Evolutionary conservation across 1,284 basidiomycete species (phyloP), one percentile per base, ranked within the genome.

Genomic region (Stereum hirsutum): DNA sequence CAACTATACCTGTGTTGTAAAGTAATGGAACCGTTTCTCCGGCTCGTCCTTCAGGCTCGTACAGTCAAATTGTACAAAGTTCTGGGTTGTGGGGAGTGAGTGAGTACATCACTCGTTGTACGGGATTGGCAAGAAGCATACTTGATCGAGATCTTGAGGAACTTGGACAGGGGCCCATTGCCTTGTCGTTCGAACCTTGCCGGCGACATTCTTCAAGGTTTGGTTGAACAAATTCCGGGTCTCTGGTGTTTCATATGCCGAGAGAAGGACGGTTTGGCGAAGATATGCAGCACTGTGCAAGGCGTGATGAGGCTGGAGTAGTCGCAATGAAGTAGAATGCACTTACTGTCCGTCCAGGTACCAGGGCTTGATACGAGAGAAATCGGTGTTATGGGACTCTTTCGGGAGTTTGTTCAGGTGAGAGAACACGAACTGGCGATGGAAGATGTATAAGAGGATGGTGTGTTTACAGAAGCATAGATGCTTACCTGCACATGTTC

Each of bases 341-440:
- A 74, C 88, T 59, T 65, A 94, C 82, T 90, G 76, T 56, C 84
- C 85, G 56, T 99, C 95, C 8, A 99, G 75, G 62, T 95, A 98
- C 92, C 93, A 99, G 3, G 91, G 89, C 66, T 96, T 97, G 54
- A 98, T 89, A 15, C 96, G 78, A 5, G 92, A 94, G 63, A 99
- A 98, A 64, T 99, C 96, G 20, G 90, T 82, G 45, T 96, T 89
- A 54, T 87, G 90, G 5, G 92, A 90, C 56, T 92, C 86, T 54
- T 91, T 89, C 0, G 96, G 96, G 19, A 98, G 72, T 52, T 83
- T 73, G 64, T 97, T 98, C 40, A 98, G 63, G 47, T 87, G 75
- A 2, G 75, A 78, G 51, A 98, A 70, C 35, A 96, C 77, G 58
- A 90, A 96, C 90, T 97, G 35, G n/a, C 14, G 30, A 25, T 1